Conservation (phyloP, 192 early-diverging fungal genomes). For the Geranomyces michiganensis region DNA sequence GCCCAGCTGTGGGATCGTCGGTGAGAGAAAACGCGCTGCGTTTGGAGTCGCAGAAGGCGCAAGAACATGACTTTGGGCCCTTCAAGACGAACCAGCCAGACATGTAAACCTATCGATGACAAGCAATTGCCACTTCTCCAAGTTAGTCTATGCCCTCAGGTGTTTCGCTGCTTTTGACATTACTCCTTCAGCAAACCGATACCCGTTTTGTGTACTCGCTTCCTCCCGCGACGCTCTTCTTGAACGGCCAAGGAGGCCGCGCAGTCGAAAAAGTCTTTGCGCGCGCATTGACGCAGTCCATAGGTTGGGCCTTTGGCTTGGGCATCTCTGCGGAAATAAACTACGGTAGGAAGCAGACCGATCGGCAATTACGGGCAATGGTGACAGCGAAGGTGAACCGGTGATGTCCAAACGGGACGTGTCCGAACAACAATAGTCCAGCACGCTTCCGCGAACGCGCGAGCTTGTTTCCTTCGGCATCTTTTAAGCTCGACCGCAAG, state of each 20-base stretch:
- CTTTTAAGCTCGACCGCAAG: background rate
- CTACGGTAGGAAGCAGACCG: no score
- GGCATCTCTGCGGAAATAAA: no score
- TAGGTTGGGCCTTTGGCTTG: background rate
- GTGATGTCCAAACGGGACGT: no score
- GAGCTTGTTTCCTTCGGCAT: no score
- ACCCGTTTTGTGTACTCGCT: background rate
- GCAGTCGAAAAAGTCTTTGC: slow-evolving; percentile 5
- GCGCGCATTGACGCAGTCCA: slow-evolving; percentile 24
- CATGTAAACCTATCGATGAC: no score
- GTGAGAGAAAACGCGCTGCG: background rate
- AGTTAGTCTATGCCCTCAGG: no score
- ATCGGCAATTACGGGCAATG: no score
- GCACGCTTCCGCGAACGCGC: no score
- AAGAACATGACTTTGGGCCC: slow-evolving; percentile 5
- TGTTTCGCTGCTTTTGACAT: no score
- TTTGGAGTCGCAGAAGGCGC: slow-evolving; percentile 15
- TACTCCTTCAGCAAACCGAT: background rate
- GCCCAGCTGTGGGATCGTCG: slow-evolving; percentile 22
- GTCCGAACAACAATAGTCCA: no score
- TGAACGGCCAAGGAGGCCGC: slow-evolving; percentile 7
- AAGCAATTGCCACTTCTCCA: no score
- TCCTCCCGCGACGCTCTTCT: background rate
- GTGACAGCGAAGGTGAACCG: no score
- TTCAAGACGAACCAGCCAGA: slow-evolving; percentile 18